Evolutionary conservation across 2,329 filamentous ascomycete genomes (phyloP), one percentile per base, ranked within the genome.

Genomic region (Grosmannia clavigera): DNA sequence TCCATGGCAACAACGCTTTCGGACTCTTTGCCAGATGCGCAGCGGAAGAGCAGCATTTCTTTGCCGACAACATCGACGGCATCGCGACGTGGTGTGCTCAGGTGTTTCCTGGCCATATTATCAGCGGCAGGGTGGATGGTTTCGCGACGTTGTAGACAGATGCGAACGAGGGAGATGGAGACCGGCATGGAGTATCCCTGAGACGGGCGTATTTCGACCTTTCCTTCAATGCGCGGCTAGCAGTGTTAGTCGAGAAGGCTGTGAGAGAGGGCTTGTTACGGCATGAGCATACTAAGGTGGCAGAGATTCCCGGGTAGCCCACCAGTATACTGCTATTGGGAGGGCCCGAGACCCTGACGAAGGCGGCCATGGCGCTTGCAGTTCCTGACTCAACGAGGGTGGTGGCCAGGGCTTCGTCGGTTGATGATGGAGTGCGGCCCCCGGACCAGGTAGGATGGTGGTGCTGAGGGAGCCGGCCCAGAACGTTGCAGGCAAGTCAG

Each of bases 321-420:
- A 97, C 90, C 65, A 97, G 81, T 72, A 96, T 96, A 76, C 89
- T 94, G 76, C 90, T 94, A 76, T 99, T 99, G 68, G 94, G 92
- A 71, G 92, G 92, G 71, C 94, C 94, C 67, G 91, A 95, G 76
- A 99, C 91, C 81, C 94, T 88, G 78, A 99, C 94, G 74, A 89
- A 70, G 60, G 70, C 70, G 43, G 71, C 68, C 68, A 72, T 72
- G 67, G 60, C 68, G 67, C 56, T 60, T 50, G 60, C 57, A 48
- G 57, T 58, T 63, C 60, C 60, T 38, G 59, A 54, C 58, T 55
- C 58, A 55, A 61, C 58, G 31, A 46, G n/a, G 57, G 50, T 25
- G 56, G 58, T 35, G 25, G 33, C 27, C 25, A 57, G 25, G 46
- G 25, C 43, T 50, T 22, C 54, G 54, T 27, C 22, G 43, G 56